Evolutionary conservation across 805 yeast genomes (phyloP).

Genomic region (Starmerella vaccinii): DNA sequence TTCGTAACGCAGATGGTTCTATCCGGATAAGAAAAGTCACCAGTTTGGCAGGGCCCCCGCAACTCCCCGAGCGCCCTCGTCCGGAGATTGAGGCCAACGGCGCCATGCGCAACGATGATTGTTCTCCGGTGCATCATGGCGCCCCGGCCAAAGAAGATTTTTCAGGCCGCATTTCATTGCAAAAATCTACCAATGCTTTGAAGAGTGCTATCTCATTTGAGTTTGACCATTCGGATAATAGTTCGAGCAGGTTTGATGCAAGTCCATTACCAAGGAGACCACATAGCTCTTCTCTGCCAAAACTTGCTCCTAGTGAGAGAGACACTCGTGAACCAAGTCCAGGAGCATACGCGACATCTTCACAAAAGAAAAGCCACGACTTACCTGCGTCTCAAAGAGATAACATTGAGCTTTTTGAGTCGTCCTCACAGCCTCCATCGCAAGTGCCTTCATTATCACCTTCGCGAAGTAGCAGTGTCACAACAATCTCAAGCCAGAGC

Average conservation of each 20-base stretch:
- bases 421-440: no score
- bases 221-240: no score
- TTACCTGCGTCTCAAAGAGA: not conserved
- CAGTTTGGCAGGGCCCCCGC: constrained; percentile 2
- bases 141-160: not conserved
- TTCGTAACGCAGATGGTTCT: constrained; percentile 6
- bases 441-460: no score
- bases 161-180: not conserved
- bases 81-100: not conserved
- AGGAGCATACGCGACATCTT: no score
- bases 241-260: no score
- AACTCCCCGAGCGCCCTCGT: constrained; percentile 1
- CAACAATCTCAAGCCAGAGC: not conserved
- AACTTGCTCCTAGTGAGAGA: no score
- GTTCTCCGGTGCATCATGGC: not conserved
- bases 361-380: not conserved
- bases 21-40: not conserved
- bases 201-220: no score
- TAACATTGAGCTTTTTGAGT: no score
- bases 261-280: no score
- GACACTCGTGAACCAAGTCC: no score
- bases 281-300: no score
- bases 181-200: not conserved
- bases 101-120: not conserved
- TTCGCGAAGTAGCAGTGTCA: not conserved